Percentiles rank a stretch among this genome's conserved stretches.
phyloP scores from a whole-genome alignment of 441 rosid genomes.

The Eutrema salsugineum region DNA sequence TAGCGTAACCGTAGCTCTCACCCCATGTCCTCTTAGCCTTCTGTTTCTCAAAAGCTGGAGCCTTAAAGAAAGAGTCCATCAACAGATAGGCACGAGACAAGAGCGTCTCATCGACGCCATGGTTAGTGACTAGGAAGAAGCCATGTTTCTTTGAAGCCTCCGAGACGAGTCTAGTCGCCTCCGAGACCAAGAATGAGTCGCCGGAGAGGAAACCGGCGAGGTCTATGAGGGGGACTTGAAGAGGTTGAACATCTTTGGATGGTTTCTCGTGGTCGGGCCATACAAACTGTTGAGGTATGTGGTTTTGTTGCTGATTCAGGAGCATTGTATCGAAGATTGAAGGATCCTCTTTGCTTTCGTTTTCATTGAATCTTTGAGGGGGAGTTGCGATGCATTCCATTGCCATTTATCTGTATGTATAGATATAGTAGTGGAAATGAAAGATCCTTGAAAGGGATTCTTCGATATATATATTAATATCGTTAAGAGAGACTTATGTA shows the following conservation, averaged over 20 bases:
- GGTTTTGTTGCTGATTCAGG: constrained; percentile 27
- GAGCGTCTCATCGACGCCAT: constrained; percentile 42
- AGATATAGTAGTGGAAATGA: not conserved
- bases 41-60: constrained; percentile 37
- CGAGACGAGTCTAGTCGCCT: constrained; percentile 35
- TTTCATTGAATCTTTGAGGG: constrained; percentile 15
- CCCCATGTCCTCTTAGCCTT: constrained; percentile 50
- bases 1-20: constrained; percentile 50
- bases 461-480: not conserved
- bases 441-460: not conserved
- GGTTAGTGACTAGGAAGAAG: constrained; percentile 47
- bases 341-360: constrained; percentile 12
- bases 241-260: constrained; percentile 32
- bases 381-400: constrained; percentile 24
- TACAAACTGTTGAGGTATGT: constrained; percentile 46
- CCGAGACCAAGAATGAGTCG: constrained; percentile 26
- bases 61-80: constrained; percentile 43
- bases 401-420: constrained; percentile 11
- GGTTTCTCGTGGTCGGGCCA: constrained; percentile 66
- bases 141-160: constrained; percentile 55
- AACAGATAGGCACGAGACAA: constrained; percentile 31
- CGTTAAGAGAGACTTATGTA: not conserved
- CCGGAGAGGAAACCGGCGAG: constrained; percentile 40
- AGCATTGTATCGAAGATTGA: constrained; percentile 39
- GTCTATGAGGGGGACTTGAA: constrained; percentile 45